Evolutionary conservation across 2,329 filamentous ascomycete species (phyloP).

Genomic region (Cladosporium sp.): DNA sequence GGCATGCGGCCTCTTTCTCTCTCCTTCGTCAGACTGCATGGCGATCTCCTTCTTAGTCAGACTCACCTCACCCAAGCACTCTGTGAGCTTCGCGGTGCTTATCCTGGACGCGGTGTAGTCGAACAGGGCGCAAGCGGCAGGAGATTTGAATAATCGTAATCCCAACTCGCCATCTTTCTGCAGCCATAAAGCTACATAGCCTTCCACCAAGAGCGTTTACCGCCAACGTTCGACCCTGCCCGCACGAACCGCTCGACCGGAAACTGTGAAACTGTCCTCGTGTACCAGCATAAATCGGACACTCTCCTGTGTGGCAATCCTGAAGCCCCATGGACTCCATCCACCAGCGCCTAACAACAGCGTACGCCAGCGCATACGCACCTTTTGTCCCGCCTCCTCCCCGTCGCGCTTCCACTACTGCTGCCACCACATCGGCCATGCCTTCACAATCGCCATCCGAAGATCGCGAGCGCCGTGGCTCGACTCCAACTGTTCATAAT

Average conservation of each 20-base stretch:
- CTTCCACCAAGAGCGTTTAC: neutral
- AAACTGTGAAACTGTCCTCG: neutral
- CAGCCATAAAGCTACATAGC: neutral
- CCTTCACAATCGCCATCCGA: neutral
- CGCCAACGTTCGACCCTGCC: neutral
- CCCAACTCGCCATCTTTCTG: neutral
- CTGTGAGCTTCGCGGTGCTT: conserved; percentile 10
- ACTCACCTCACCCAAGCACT: conserved; percentile 1
- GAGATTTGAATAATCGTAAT: neutral
- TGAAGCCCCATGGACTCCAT: conserved; percentile 1
- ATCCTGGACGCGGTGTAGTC: neutral
- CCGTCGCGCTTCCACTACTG: neutral
- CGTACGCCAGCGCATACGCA: conserved; percentile 11
- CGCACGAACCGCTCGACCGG: neutral
- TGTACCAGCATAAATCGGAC: neutral
- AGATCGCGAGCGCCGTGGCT: conserved; percentile 3
- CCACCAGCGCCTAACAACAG: neutral
- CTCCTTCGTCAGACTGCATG: conserved; percentile 5
- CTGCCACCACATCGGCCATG: neutral
- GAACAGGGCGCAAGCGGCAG: neutral
- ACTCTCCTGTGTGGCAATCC: neutral
- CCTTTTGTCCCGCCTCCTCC: neutral
- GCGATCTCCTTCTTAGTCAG: neutral
- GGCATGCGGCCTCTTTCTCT: neutral
- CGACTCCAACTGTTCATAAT: neutral